A percentile compares a stretch with the other conserved stretches of the same genome.
Evolutionary conservation across 2,329 filamentous ascomycete genomes (phyloP).

Genomic region (Colletotrichum orchidophilum): DNA sequence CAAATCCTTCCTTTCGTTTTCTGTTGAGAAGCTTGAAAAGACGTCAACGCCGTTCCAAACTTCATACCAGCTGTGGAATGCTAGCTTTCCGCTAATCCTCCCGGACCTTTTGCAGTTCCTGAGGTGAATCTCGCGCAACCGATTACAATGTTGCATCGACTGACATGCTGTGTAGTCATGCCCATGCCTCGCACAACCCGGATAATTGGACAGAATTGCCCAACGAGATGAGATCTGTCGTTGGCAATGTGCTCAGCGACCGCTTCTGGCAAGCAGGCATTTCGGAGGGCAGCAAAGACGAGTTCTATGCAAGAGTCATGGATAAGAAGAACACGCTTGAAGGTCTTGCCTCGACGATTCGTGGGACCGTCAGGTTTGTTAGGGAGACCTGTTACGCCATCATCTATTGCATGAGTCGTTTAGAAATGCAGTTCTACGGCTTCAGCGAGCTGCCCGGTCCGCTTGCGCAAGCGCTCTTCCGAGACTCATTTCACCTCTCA

Average conservation of each 20-base stretch:
- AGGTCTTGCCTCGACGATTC: constrained; percentile 91
- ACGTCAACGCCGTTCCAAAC: constrained; percentile 77
- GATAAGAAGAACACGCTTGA: constrained; percentile 91
- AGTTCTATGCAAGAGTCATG: constrained; percentile 92
- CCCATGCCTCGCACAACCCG: constrained; percentile 90
- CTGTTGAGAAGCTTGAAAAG: constrained; percentile 87
- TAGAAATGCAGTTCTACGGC: constrained; percentile 92
- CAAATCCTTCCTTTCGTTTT: constrained; percentile 91
- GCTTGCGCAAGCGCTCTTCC: constrained; percentile 84
- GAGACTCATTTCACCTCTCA: constrained; percentile 83
- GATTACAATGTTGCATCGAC: background rate
- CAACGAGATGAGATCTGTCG: constrained; percentile 77
- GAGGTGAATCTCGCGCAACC: constrained; percentile 57
- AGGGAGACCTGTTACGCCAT: constrained; percentile 95
- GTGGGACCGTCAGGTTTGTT: constrained; percentile 87
- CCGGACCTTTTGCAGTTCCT: constrained; percentile 86
- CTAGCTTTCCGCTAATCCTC: constrained; percentile 83
- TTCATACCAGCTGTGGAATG: constrained; percentile 85
- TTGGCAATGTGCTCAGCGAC: constrained; percentile 87
- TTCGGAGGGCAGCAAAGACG: constrained; percentile 92
- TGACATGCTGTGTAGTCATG: constrained; percentile 65
- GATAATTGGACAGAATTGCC: constrained; percentile 84
- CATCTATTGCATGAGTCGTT: constrained; percentile 89
- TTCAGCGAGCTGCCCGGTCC: constrained; percentile 84
- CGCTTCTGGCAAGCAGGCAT: constrained; percentile 99